Evolutionary conservation across 2,329 filamentous ascomycete genomes (phyloP).

Genomic region (Diaporthe humulicola): DNA sequence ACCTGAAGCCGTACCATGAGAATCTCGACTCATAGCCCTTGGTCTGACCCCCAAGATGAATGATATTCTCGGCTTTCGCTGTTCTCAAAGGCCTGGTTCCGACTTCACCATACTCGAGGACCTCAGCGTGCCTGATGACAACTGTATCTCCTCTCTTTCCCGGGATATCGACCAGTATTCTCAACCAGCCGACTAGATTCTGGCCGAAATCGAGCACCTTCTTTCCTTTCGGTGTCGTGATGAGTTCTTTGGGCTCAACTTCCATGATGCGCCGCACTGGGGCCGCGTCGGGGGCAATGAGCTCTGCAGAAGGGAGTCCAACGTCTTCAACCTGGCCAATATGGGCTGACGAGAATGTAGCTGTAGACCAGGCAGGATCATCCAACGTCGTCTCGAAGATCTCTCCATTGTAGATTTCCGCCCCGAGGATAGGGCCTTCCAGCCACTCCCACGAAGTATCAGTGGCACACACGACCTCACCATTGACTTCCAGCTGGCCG

Average conservation of each 20-base stretch:
- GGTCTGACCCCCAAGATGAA: slow-evolving; percentile 48
- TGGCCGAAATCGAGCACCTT: slow-evolving; percentile 69
- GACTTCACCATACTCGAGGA: slow-evolving; percentile 63
- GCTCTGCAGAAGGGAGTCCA: slow-evolving; percentile 12
- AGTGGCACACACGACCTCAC: neutral
- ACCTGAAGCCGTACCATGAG: slow-evolving; percentile 64
- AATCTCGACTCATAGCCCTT: slow-evolving; percentile 48
- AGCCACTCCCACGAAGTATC: neutral
- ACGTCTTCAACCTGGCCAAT: neutral
- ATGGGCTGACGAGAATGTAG: neutral
- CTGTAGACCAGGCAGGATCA: neutral
- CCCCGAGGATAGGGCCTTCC: neutral
- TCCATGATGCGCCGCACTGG: slow-evolving; percentile 48
- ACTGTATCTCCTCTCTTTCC: slow-evolving; percentile 56
- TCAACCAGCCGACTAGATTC: slow-evolving; percentile 66
- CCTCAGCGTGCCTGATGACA: slow-evolving; percentile 65
- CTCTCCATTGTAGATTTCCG: neutral
- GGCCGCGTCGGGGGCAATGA: slow-evolving; percentile 49
- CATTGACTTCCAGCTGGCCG: slow-evolving; percentile 47
- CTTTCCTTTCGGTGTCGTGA: slow-evolving; percentile 52
- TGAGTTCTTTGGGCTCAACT: slow-evolving; percentile 35
- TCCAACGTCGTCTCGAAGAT: neutral
- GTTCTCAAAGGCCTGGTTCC: slow-evolving; percentile 55
- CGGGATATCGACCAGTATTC: slow-evolving; percentile 50
- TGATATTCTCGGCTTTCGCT: slow-evolving; percentile 56